Evolutionary conservation across 768 basidiomycete genomes (phyloP).

Genomic region (Amanita jacksonii): DNA sequence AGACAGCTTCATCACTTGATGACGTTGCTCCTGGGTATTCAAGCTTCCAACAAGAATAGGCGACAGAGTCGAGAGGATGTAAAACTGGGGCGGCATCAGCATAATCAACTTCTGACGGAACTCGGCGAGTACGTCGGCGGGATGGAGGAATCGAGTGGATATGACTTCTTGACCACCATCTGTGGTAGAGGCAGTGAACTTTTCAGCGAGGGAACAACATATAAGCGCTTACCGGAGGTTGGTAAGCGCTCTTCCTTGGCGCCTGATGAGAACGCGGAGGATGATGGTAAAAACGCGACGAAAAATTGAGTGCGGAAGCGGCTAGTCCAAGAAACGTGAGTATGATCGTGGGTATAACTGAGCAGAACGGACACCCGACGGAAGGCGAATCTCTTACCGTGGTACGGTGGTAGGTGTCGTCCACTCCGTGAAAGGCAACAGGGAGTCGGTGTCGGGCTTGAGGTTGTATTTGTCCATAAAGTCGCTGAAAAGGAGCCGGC

Average conservation of each 20-base stretch:
- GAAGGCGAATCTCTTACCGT: constrained; percentile 26
- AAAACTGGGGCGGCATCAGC: constrained; percentile 70
- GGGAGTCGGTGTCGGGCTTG: constrained; percentile 30
- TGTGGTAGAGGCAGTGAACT: constrained; percentile 6
- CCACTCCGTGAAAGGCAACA: constrained; percentile 71
- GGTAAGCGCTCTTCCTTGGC: constrained; percentile 48
- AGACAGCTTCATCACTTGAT: constrained; percentile 37
- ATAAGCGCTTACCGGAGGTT: constrained; percentile 34
- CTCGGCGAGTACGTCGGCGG: constrained; percentile 40
- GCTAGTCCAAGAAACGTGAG: no score
- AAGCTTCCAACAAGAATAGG: constrained; percentile 34
- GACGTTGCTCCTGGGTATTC: constrained; percentile 37
- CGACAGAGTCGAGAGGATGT: constrained; percentile 54
- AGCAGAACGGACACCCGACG: constrained; percentile 5
- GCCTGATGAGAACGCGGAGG: constrained; percentile 43
- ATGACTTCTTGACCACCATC: constrained; percentile 67
- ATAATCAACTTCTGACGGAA: constrained; percentile 40
- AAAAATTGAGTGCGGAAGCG: constrained; percentile 69
- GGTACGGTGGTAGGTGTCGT: constrained; percentile 50
- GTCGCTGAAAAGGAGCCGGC: constrained; percentile 36
- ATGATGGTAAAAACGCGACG: constrained; percentile 47
- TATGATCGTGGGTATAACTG: constrained; percentile 7
- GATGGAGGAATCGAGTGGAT: constrained; percentile 56
- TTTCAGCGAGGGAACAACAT: neutral
- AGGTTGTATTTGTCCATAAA: constrained; percentile 43